These are phyloP conservation scores for Sequoiadendron giganteum DNA, from an alignment of 75 land plant genomes.

Conservation along the genomic window DNA sequence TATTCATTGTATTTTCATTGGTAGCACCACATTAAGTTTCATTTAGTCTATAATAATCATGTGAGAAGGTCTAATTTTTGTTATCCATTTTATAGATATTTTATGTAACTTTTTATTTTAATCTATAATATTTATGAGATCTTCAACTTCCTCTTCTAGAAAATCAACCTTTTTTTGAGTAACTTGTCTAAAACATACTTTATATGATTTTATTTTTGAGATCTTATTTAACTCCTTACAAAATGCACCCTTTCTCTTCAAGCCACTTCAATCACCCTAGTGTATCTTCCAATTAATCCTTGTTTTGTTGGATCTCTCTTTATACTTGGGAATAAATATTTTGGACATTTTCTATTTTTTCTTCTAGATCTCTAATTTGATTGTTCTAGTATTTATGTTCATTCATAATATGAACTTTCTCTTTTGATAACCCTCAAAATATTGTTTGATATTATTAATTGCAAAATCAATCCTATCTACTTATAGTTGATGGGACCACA, in stretches of 20 bases:
- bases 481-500: too few relatives aligned
- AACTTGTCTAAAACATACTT: constrained; percentile 16
- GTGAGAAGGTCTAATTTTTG: constrained; percentile 14
- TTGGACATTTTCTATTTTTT: constrained; percentile 32
- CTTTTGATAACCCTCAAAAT: too few relatives aligned
- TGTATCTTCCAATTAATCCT: constrained; percentile 32
- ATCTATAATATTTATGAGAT: constrained; percentile 18
- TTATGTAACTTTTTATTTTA: constrained; percentile 29
- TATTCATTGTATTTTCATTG: constrained; percentile 17
- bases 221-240: constrained; percentile 35
- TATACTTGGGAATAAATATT: constrained; percentile 29
- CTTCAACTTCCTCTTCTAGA: constrained; percentile 26
- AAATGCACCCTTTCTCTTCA: constrained; percentile 13
- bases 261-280: constrained; percentile 12
- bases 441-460: too few relatives aligned
- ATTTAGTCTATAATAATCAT: constrained; percentile 26
- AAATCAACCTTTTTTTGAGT: constrained; percentile 20
- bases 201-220: constrained; percentile 22
- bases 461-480: too few relatives aligned
- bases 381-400: constrained; percentile 27
- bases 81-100: constrained; percentile 31
- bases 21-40: too few relatives aligned
- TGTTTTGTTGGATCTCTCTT: constrained; percentile 24
- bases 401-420: too few relatives aligned
- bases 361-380: constrained; percentile 26